Conservation (phyloP, 192 early-diverging fungal species). For the Neocallimastix lanati region DNA sequence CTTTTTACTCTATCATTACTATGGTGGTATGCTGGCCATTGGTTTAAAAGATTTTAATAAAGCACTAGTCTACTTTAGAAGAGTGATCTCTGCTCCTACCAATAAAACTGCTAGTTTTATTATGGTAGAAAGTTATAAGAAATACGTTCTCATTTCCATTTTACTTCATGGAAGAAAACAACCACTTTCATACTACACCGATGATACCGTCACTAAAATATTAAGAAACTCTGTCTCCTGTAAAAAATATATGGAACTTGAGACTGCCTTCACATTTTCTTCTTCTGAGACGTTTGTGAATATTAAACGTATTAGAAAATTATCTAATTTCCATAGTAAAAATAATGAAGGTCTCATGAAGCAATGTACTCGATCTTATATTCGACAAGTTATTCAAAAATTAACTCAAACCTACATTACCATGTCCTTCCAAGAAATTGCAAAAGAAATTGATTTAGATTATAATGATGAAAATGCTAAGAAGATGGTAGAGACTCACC, state of each 20-base stretch:
- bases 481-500: slow-evolving; percentile 23
- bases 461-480: slow-evolving; percentile 2
- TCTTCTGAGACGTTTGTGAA: neutral
- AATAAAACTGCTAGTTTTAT: slow-evolving; percentile 34
- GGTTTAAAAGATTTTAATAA: slow-evolving; percentile 40
- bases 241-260: slow-evolving; percentile 34
- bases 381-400: slow-evolving; percentile 34
- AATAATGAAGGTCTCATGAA: slow-evolving; percentile 42
- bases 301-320: neutral
- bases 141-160: slow-evolving; percentile 41
- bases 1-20: slow-evolving; percentile 60
- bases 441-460: slow-evolving; percentile 26
- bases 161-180: slow-evolving; percentile 30
- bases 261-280: slow-evolving; percentile 18
- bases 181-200: slow-evolving; percentile 29
- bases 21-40: slow-evolving; percentile 53
- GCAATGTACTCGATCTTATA: slow-evolving; percentile 22
- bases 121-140: slow-evolving; percentile 58
- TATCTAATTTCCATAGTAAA: neutral
- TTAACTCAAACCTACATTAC: slow-evolving; percentile 63
- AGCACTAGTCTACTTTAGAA: slow-evolving; percentile 36
- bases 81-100: slow-evolving; percentile 46
- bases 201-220: slow-evolving; percentile 18
- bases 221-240: slow-evolving; percentile 8
- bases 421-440: slow-evolving; percentile 51